These are phyloP conservation scores for Prunus davidiana DNA, from an alignment of 306 rosid species.

Conservation along the genomic window DNA sequence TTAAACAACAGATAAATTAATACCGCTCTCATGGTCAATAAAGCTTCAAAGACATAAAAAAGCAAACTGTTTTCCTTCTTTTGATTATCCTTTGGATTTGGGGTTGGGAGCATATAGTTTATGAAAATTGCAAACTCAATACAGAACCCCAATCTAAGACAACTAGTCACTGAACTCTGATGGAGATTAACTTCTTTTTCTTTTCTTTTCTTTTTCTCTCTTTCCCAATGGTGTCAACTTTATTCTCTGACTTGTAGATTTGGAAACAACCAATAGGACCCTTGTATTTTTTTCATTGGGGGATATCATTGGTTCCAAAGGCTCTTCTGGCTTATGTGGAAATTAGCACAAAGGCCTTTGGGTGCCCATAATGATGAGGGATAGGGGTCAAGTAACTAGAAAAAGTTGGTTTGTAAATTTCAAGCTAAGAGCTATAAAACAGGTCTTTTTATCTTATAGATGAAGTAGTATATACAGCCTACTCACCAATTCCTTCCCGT, in stretches of 20 bases:
- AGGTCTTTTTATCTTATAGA: constrained; percentile 2
- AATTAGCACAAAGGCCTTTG: neutral
- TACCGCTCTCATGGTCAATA: neutral
- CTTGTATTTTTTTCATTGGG: too few species aligned
- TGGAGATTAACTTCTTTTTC: neutral
- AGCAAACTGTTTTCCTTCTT: neutral
- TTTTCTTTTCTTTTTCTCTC: neutral
- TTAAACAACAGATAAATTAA: constrained; percentile 12
- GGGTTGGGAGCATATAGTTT: neutral
- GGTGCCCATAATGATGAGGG: neutral
- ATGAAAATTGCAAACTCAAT: too few species aligned
- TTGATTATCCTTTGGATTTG: neutral
- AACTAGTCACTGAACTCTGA: neutral
- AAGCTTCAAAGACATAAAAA: neutral
- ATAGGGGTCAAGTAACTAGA: neutral
- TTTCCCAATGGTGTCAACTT: too few species aligned
- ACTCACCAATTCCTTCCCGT: constrained; percentile 94
- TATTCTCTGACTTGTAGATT: neutral
- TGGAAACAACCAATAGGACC: neutral
- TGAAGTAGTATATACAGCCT: constrained; percentile 15
- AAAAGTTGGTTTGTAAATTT: neutral
- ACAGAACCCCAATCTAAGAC: neutral
- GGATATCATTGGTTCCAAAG: neutral
- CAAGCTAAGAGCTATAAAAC: neutral
- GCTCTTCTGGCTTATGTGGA: neutral